A percentile compares a stretch with the other conserved stretches of the same genome.
Conservation (phyloP, 192 early-diverging fungal species). For the Mortierella alpina region DNA sequence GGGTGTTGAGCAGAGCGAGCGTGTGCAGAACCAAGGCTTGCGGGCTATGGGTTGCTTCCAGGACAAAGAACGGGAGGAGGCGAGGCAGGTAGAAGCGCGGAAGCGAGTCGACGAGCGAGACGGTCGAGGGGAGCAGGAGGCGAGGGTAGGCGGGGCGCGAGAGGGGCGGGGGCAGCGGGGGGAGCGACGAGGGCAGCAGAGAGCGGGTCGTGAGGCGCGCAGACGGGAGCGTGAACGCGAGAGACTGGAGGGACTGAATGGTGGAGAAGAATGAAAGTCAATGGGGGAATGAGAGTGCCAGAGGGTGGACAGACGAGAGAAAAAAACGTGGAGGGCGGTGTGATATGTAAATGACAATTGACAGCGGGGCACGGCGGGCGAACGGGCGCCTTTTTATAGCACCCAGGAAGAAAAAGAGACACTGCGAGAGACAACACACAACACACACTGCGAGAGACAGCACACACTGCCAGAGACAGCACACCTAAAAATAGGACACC, state of each 20-base stretch:
- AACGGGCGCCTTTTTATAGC: not conserved
- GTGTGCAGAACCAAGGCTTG: conserved; percentile 27
- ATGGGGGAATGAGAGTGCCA: not conserved
- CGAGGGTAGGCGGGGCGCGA: conserved; percentile 26
- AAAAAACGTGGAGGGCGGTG: not conserved
- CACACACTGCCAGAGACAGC: too few species aligned
- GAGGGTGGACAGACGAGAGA: not conserved
- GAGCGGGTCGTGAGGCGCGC: conserved; percentile 22
- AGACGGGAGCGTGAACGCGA: conserved; percentile 11
- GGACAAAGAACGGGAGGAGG: conserved; percentile 24
- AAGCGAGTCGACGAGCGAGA: conserved; percentile 15
- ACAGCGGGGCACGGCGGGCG: too few species aligned
- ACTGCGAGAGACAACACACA: too few species aligned
- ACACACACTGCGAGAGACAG: too few species aligned
- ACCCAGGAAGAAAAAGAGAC: too few species aligned
- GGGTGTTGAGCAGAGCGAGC: conserved; percentile 10
- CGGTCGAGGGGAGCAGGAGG: conserved; percentile 24
- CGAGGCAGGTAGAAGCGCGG: conserved; percentile 25
- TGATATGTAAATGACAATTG: conserved; percentile 24
- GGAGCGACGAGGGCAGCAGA: conserved; percentile 7
- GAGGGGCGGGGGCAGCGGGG: conserved; percentile 22
- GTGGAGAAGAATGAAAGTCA: conserved; percentile 13
- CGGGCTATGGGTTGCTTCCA: conserved; percentile 20
- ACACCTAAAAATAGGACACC: not conserved
- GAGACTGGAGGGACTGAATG: conserved; percentile 25